These are phyloP conservation scores for Acidiella bohemica DNA, from an alignment of 495 filamentous ascomycete genomes.

Conservation along the genomic window DNA sequence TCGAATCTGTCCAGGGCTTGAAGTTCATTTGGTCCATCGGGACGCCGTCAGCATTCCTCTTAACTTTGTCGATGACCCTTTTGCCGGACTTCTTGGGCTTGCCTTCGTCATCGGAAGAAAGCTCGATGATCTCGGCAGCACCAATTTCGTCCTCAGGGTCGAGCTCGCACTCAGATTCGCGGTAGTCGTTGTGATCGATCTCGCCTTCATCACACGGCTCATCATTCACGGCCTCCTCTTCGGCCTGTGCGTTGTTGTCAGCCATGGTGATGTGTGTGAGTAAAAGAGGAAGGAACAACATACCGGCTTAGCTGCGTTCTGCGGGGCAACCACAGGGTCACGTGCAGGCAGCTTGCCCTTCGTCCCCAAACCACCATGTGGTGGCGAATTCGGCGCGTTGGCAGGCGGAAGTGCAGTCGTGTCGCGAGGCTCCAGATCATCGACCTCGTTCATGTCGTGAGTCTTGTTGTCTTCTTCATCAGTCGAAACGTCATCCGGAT, in stretches of 20 bases:
- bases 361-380: no score
- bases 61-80: background rate
- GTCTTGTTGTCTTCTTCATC: no score
- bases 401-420: no score
- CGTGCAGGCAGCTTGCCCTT: background rate
- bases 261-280: no score
- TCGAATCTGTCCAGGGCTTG: no score
- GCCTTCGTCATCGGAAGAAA: constrained; percentile 2
- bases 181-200: constrained; percentile 1
- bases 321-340: background rate
- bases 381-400: no score
- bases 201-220: constrained; percentile 10
- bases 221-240: background rate
- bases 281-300: background rate
- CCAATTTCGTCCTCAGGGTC: background rate
- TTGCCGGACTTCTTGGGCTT: background rate
- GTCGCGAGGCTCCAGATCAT: no score
- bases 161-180: background rate
- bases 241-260: no score
- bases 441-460: no score
- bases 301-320: no score
- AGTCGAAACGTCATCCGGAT: no score
- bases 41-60: background rate
- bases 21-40: constrained; percentile 5
- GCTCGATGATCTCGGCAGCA: constrained; percentile 1